Base-by-base conservation (phyloP, 306 rosid genomes). In the Sicyos edulis region DNA sequence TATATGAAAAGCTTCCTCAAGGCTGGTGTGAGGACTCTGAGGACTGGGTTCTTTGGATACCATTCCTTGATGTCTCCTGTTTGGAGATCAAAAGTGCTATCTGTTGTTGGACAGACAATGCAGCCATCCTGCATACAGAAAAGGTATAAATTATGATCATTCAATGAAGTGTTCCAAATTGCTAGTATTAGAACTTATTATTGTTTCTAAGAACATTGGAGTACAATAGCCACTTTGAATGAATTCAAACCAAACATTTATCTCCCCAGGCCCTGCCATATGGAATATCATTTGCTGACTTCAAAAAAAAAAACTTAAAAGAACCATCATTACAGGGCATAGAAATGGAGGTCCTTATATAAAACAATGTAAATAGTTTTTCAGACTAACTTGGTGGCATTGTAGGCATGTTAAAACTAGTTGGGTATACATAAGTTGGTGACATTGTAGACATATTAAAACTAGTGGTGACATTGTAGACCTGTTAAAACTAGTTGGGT, bases 21-120 rank as follows among this genome's bases (percentile, higher is more conserved):
- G 54, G 96, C 82, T 13, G 96, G 98, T 1, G 96, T 90, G 37
- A 92, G 93, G 70, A 73, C 84, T 79, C 96, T 83, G 54, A 90
- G 85, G 60, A 92, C 98, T 26, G 96, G 98, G 78, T 92, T 92
- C 55, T 92, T 92, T 4, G 96, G 98, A 79, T 92, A 92, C 98
- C 98, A 92, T 61, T 90, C 98, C 54, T 81, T 90, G 64, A 88
- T 66, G 7, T 65, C 85, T 74, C 98, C 98, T 0, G 83, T 84
- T 55, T 64, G 75, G 17, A 92, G 90, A 83, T 92, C 96, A 77
- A 92, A 92, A 55, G 96, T 90, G 79, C 98, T 92, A n/a, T 92
- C 98, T 15, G 98, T 92, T 74, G 98, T 69, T 63, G 96, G 98
- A 64, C 96, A 92, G 73, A 92, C 87, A 76, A 92, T 82, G 66